phyloP scores from a whole-genome alignment of 1,139 yeast genomes.

The Candida frijolesensis region DNA sequence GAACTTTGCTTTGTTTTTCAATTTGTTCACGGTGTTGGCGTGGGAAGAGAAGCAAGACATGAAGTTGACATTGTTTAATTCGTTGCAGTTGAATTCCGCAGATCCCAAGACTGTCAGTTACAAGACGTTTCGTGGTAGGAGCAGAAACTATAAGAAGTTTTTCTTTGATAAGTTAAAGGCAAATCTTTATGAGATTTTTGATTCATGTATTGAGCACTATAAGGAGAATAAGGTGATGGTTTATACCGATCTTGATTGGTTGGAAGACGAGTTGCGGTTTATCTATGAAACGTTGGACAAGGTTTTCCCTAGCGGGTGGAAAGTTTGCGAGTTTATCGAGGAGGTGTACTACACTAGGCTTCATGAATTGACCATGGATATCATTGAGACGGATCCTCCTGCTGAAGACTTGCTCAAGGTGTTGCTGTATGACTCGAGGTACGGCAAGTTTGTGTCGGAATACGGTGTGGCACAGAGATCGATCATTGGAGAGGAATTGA shows the following conservation, averaged over 20 bases:
- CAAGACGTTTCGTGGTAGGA: constrained; percentile 40
- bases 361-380: constrained; percentile 60
- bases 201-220: constrained; percentile 63
- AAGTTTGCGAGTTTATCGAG: constrained; percentile 62
- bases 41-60: constrained; percentile 79
- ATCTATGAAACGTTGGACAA: constrained; percentile 60
- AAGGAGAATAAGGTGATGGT: constrained; percentile 57
- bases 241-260: constrained; percentile 77
- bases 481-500: constrained; percentile 71
- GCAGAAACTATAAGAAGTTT: constrained; percentile 66
- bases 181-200: constrained; percentile 66
- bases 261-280: constrained; percentile 74
- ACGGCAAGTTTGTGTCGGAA: constrained; percentile 46
- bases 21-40: constrained; percentile 76
- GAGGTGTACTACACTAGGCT: constrained; percentile 69
- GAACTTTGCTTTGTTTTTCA: constrained; percentile 66
- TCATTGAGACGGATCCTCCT: constrained; percentile 74
- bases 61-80: constrained; percentile 54
- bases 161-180: constrained; percentile 64
- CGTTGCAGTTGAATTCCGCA: constrained; percentile 33
- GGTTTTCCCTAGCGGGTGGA: constrained; percentile 76
- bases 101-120: constrained; percentile 29
- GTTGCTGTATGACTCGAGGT: constrained; percentile 74
- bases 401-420: constrained; percentile 64
- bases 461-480: constrained; percentile 45